These are phyloP conservation scores for Alternaria sp. DNA, from an alignment of 2,329 filamentous ascomycete species.

Conservation along the genomic window DNA sequence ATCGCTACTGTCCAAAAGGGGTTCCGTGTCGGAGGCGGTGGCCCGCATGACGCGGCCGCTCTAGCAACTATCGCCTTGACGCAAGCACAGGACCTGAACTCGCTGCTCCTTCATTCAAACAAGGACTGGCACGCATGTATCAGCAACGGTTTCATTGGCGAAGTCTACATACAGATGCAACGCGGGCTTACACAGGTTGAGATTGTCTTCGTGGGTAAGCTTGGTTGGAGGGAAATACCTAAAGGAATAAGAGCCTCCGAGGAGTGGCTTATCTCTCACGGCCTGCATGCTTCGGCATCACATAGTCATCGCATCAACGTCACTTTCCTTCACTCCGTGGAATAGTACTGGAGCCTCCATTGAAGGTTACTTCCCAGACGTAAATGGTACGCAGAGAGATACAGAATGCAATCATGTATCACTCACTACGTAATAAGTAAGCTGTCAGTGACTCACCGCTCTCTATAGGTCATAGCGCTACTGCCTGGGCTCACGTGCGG, in stretches of 20 bases:
- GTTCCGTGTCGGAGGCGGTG: no score
- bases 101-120: neutral
- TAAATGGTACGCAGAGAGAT: neutral
- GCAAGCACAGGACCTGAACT: neutral
- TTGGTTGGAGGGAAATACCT: neutral
- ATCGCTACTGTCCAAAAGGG: no score
- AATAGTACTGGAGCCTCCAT: neutral
- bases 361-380: neutral
- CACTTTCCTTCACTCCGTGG: neutral
- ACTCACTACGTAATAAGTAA: neutral
- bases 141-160: neutral
- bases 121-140: neutral
- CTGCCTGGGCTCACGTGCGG: neutral
- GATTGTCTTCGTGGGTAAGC: neutral
- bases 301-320: neutral
- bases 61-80: neutral
- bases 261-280: neutral
- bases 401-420: neutral
- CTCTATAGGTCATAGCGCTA: neutral
- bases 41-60: no score
- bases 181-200: neutral
- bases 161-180: neutral
- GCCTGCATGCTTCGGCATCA: neutral
- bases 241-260: neutral
- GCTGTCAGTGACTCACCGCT: neutral